Percentiles rank a stretch among this genome's conserved stretches.
Evolutionary conservation across 2,329 filamentous ascomycete genomes (phyloP).

Genomic region (Emmonsia crescens): DNA sequence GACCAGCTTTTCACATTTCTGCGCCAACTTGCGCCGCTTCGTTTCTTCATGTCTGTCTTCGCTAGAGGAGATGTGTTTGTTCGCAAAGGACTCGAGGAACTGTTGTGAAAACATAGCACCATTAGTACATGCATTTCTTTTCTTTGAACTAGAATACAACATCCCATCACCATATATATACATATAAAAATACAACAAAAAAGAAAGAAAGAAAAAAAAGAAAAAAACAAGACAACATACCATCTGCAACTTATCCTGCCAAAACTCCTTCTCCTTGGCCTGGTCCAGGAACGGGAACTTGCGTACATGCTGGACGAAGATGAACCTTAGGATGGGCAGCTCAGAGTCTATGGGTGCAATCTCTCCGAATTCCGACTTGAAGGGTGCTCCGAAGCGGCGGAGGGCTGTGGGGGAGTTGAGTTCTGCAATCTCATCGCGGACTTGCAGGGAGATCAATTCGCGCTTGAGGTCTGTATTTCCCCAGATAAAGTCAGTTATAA

Average conservation of each 20-base stretch:
- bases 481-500: not conserved
- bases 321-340: conserved; percentile 83
- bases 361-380: conserved; percentile 84
- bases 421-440: conserved; percentile 79
- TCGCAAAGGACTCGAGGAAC: conserved; percentile 96
- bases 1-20: conserved; percentile 89
- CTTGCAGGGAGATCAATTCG: conserved; percentile 84
- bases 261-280: conserved; percentile 96
- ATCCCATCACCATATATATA: too few species aligned
- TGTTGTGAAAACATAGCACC: conserved; percentile 25
- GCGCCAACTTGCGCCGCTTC: conserved; percentile 81
- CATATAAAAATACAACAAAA: too few species aligned
- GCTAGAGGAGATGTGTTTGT: conserved; percentile 92
- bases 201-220: too few species aligned
- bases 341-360: conserved; percentile 89
- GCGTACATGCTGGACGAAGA: conserved; percentile 95
- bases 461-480: conserved; percentile 69
- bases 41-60: conserved; percentile 94
- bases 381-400: conserved; percentile 89
- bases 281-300: conserved; percentile 97
- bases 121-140: too few species aligned
- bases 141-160: too few species aligned
- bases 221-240: conserved; percentile 43
- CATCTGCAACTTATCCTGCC: conserved; percentile 95
- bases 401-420: conserved; percentile 91